Conservation (phyloP, 768 basidiomycete species). For the Strobilomyces dryophilus region DNA sequence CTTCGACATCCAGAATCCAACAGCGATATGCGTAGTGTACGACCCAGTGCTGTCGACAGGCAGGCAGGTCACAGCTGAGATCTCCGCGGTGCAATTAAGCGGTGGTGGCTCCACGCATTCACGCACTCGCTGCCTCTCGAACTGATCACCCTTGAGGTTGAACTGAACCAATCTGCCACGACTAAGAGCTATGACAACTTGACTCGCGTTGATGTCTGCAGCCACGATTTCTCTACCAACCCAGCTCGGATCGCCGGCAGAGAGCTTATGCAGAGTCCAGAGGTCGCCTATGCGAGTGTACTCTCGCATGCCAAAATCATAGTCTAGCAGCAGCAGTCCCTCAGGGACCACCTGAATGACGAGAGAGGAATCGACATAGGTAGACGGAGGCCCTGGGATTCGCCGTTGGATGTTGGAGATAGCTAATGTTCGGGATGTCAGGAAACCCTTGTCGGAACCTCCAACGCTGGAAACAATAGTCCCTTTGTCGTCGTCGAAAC, state of each 20-base stretch:
- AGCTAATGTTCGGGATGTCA: conserved; percentile 55
- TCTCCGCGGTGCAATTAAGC: conserved; percentile 38
- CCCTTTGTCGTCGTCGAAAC: conserved; percentile 35
- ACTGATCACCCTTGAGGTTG: conserved; percentile 39
- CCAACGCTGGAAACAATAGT: conserved; percentile 19
- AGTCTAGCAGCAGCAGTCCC: conserved; percentile 53
- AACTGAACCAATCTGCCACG: conserved; percentile 52
- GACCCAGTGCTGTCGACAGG: conserved; percentile 46
- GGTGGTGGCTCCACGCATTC: conserved; percentile 23
- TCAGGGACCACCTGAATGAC: conserved; percentile 71
- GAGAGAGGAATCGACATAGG: conserved; percentile 45
- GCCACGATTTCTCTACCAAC: conserved; percentile 50
- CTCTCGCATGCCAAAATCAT: conserved; percentile 40
- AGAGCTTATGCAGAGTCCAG: conserved; percentile 37
- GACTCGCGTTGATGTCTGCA: conserved; percentile 65
- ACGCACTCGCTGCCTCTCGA: conserved; percentile 26
- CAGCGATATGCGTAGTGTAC: conserved; percentile 48
- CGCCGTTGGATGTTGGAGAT: conserved; percentile 50
- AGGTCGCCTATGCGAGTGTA: conserved; percentile 38
- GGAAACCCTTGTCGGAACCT: conserved; percentile 48
- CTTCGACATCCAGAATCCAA: conserved; percentile 77
- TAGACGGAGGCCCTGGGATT: conserved; percentile 16
- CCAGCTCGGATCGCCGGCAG: conserved; percentile 20
- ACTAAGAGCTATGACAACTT: conserved; percentile 57
- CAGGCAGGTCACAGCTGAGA: conserved; percentile 67